A percentile compares a stretch with the other conserved stretches of the same genome.
phyloP scores from a whole-genome alignment of 345 rosid genomes.

The Salix suchowensis region DNA sequence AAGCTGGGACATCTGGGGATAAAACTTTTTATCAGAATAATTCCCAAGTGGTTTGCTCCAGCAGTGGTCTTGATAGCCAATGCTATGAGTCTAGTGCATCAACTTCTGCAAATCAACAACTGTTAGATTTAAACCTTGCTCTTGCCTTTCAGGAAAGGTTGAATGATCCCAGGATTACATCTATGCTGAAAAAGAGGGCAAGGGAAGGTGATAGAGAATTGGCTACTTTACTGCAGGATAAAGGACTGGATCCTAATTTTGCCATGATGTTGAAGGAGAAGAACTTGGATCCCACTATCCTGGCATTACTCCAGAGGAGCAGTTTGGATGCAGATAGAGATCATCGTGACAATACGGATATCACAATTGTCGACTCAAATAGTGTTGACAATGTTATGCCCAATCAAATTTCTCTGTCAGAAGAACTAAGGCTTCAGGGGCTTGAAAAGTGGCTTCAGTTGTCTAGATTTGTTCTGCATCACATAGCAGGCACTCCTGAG shows the following conservation, averaged over 20 bases:
- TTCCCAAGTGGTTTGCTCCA: constrained; percentile 59
- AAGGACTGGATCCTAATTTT: constrained; percentile 99
- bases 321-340: constrained; percentile 99
- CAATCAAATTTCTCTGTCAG: constrained; percentile 85
- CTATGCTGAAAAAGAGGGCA: constrained; percentile 74
- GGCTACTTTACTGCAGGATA: constrained; percentile 81
- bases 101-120: constrained; percentile 73
- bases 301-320: constrained; percentile 95
- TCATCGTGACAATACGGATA: constrained; percentile 79
- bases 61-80: constrained; percentile 88
- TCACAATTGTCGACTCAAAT: constrained; percentile 57
- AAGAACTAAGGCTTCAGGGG: constrained; percentile 90
- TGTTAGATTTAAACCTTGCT: constrained; percentile 80
- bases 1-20: constrained; percentile 63
- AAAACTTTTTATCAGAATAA: constrained; percentile 59
- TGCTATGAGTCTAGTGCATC: constrained; percentile 94
- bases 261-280: constrained; percentile 99
- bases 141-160: constrained; percentile 84
- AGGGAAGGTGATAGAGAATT: constrained; percentile 80
- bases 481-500: constrained; percentile 91
- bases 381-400: constrained; percentile 80
- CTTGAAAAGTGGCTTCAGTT: constrained; percentile 95
- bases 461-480: constrained; percentile 82
- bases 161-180: constrained; percentile 84
- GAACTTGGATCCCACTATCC: constrained; percentile 87